phyloP scores from a whole-genome alignment of 2,329 filamentous ascomycete genomes.

The Cladorrhinum sp. region DNA sequence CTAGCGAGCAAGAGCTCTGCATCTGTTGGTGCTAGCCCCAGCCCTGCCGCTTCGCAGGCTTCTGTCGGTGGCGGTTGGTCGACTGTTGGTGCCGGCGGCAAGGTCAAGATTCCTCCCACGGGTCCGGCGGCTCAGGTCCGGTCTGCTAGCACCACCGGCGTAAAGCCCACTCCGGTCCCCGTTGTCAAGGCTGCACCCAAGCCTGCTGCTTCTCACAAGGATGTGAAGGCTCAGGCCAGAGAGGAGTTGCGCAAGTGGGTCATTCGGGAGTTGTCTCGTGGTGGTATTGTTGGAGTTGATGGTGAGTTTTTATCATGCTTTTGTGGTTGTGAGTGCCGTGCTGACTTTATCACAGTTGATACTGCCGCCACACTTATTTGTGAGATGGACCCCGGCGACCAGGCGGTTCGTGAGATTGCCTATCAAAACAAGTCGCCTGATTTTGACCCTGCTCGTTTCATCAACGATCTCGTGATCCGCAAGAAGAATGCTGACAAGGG shows the following conservation, averaged over 20 bases:
- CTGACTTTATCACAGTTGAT: slow-evolving; percentile 55
- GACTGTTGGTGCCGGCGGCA: slow-evolving; percentile 90
- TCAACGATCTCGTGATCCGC: slow-evolving; percentile 88
- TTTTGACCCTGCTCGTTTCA: slow-evolving; percentile 81
- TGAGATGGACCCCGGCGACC: slow-evolving; percentile 70
- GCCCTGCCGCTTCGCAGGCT: slow-evolving; percentile 37
- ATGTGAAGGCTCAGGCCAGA: slow-evolving; percentile 55
- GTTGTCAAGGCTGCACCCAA: slow-evolving; percentile 54
- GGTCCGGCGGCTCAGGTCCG: slow-evolving; percentile 48
- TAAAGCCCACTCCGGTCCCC: slow-evolving; percentile 42
- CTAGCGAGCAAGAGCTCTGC: slow-evolving; percentile 71
- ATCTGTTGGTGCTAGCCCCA: slow-evolving; percentile 36
- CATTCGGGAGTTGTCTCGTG: slow-evolving; percentile 71
- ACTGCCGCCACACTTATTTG: slow-evolving; percentile 75
- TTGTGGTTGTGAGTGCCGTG: not conserved
- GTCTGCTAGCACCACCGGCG: slow-evolving; percentile 41
- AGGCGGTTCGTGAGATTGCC: slow-evolving; percentile 85
- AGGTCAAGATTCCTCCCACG: slow-evolving; percentile 72
- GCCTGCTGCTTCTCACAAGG: slow-evolving; percentile 46
- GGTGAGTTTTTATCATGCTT: slow-evolving; percentile 7
- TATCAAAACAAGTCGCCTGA: slow-evolving; percentile 85
- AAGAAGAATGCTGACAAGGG: slow-evolving; percentile 93
- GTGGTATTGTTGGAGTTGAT: slow-evolving; percentile 43
- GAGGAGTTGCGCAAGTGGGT: slow-evolving; percentile 97
- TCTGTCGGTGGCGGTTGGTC: slow-evolving; percentile 69